phyloP scores from a whole-genome alignment of 2,329 filamentous ascomycete genomes.

The Calonectria pauciramosa region DNA sequence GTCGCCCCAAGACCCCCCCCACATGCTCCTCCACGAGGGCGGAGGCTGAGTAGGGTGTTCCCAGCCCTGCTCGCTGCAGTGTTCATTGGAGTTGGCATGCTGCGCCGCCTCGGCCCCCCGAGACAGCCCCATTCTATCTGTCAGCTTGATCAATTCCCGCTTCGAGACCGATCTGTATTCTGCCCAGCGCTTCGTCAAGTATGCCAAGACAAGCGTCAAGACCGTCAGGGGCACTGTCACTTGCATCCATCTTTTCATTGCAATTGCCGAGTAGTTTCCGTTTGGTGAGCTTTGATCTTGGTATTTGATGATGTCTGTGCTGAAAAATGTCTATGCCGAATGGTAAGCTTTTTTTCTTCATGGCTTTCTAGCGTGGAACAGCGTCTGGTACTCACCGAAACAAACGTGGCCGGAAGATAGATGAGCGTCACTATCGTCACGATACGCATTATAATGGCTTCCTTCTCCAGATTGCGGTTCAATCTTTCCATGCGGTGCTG shows the following conservation, averaged over 20 bases:
- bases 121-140: not conserved
- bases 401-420: slow-evolving; percentile 18
- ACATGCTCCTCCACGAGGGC: not conserved
- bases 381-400: slow-evolving; percentile 6
- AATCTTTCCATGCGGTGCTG: slow-evolving; percentile 12
- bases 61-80: not conserved
- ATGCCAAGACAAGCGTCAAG: not conserved
- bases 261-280: not conserved
- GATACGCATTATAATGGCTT: slow-evolving; percentile 14
- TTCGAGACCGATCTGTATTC: not conserved
- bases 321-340: not conserved
- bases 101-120: not conserved
- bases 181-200: not conserved
- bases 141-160: not conserved
- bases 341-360: not conserved
- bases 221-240: not conserved
- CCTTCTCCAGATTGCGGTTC: slow-evolving; percentile 9
- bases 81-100: not conserved
- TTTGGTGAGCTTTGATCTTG: not conserved
- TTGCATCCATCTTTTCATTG: slow-evolving; percentile 17
- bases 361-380: not conserved
- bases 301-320: slow-evolving; percentile 21
- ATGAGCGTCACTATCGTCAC: slow-evolving; percentile 17
- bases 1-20: not conserved
- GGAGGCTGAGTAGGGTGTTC: not conserved